These are phyloP conservation scores for Raddia distichophylla DNA, from an alignment of 176 grass and related monocot species.

Conservation along the genomic window DNA sequence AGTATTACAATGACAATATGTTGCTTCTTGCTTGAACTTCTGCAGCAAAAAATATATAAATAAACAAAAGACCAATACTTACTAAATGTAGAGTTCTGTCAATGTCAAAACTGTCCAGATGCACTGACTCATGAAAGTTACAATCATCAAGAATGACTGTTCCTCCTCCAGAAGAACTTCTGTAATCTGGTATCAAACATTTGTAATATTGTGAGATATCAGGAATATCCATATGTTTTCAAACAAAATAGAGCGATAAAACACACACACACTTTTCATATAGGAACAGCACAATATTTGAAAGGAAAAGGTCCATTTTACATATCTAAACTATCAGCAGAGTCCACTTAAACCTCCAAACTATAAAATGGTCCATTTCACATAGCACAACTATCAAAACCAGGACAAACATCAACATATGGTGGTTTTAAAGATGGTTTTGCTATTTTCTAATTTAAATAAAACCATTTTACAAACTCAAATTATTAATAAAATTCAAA, in stretches of 20 bases:
- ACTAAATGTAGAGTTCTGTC: constrained; percentile 91
- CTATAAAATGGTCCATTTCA: too few species aligned
- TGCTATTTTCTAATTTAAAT: too few species aligned
- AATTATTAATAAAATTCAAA: too few species aligned
- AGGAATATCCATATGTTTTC: constrained; percentile 15
- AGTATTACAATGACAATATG: constrained; percentile 19
- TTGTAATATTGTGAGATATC: constrained; percentile 27
- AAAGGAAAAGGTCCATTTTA: background rate
- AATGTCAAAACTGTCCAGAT: constrained; percentile 94
- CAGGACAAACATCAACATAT: too few species aligned
- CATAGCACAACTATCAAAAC: too few species aligned
- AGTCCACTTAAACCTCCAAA: too few species aligned
- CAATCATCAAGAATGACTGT: constrained; percentile 93
- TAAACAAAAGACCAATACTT: constrained; percentile 43
- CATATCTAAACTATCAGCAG: too few species aligned
- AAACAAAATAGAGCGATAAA: constrained; percentile 17
- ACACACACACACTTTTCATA: background rate
- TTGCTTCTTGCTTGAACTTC: constrained; percentile 13
- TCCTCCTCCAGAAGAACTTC: constrained; percentile 88
- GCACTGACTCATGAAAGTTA: constrained; percentile 98
- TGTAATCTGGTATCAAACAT: constrained; percentile 64
- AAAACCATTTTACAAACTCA: too few species aligned
- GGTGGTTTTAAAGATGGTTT: too few species aligned
- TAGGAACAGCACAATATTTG: background rate
- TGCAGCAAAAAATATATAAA: background rate